phyloP scores from a whole-genome alignment of 1,139 yeast species.

The Debaryomyces subglobosus region DNA sequence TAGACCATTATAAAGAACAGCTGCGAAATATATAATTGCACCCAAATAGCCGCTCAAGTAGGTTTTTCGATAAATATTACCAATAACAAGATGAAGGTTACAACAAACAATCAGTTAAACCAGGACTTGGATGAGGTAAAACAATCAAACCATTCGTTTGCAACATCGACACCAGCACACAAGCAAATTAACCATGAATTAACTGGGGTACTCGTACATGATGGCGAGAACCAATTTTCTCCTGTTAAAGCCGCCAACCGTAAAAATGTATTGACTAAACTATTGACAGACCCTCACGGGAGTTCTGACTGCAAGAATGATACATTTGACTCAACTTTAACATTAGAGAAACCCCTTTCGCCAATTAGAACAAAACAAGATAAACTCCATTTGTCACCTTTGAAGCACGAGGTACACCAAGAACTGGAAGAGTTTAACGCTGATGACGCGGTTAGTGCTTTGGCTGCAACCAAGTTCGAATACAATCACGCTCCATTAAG shows the following conservation, averaged over 20 bases:
- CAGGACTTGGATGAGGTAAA: neutral
- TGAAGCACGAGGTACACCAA: slow-evolving; percentile 5
- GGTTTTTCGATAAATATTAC: neutral
- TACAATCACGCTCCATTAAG: slow-evolving; percentile 10
- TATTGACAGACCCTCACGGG: neutral
- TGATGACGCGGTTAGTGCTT: neutral
- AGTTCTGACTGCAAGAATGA: slow-evolving; percentile 4
- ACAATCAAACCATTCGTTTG: neutral
- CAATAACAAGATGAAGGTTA: neutral
- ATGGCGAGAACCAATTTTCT: neutral
- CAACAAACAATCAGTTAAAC: neutral
- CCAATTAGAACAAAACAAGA: slow-evolving; percentile 3
- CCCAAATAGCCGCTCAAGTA: slow-evolving; percentile 6
- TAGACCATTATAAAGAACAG: neutral
- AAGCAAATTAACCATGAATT: slow-evolving; percentile 1
- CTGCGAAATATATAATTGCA: slow-evolving; percentile 7
- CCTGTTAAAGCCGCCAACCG: neutral
- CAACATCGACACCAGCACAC: slow-evolving; percentile 5
- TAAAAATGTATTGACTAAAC: slow-evolving; percentile 1
- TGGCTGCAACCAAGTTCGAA: slow-evolving; percentile 1
- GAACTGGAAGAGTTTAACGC: neutral
- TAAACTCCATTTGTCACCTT: slow-evolving; percentile 7
- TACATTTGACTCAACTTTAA: slow-evolving; percentile 11
- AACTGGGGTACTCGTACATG: neutral
- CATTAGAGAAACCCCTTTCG: slow-evolving; percentile 6